These are phyloP conservation scores for Acrodontium crateriforme DNA, from an alignment of 2,329 filamentous ascomycete genomes.

Conservation along the genomic window DNA sequence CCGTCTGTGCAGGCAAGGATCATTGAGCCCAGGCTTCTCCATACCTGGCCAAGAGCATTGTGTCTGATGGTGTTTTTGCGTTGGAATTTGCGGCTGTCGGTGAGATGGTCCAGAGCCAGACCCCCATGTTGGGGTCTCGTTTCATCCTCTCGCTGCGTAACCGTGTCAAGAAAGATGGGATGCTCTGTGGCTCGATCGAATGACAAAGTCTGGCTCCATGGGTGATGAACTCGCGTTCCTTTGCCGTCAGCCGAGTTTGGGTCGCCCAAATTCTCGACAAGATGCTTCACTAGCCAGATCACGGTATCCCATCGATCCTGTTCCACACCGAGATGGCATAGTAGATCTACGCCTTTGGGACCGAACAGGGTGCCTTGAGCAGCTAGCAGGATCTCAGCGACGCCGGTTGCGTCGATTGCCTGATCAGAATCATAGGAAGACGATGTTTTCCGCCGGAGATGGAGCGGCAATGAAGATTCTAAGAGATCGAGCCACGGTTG, in stretches of 20 bases:
- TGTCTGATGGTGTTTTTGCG: constrained; percentile 18
- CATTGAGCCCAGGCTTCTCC: constrained; percentile 33
- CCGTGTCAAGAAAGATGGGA: neutral
- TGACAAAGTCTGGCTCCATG: neutral
- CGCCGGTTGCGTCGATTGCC: constrained; percentile 8
- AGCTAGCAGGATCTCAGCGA: constrained; percentile 14
- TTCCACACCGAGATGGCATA: constrained; percentile 26
- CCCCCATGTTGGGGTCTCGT: neutral
- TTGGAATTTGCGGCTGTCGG: constrained; percentile 6
- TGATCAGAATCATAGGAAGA: neutral
- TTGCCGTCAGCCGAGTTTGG: neutral
- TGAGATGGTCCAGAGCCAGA: constrained; percentile 11
- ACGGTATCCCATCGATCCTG: constrained; percentile 30
- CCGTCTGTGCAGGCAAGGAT: constrained; percentile 22
- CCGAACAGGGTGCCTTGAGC: constrained; percentile 8
- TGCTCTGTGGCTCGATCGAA: neutral
- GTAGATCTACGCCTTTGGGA: constrained; percentile 20
- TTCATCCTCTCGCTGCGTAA: neutral
- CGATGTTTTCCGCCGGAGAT: constrained; percentile 14
- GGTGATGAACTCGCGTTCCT: neutral
- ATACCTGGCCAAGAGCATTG: constrained; percentile 30
- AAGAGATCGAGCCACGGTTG: constrained; percentile 9
- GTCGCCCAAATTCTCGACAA: constrained; percentile 21
- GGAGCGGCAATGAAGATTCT: constrained; percentile 24
- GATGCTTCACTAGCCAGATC: constrained; percentile 32